Conservation (phyloP, 2,329 filamentous ascomycete genomes). For the Cryphonectria radicalis region DNA sequence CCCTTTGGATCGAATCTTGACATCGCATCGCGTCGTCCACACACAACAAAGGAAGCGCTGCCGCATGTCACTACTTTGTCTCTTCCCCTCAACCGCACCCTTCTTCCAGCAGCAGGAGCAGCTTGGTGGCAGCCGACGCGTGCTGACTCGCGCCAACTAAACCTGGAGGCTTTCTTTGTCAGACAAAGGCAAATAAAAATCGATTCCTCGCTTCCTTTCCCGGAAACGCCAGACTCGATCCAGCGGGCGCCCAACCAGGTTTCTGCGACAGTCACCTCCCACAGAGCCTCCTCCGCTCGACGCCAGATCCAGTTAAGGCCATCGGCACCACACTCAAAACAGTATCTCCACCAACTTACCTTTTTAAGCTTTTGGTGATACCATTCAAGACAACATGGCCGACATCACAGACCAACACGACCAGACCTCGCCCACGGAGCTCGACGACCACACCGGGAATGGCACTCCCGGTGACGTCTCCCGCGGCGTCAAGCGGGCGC, state of each 20-base stretch:
- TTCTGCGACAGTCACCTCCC: slow-evolving; percentile 55
- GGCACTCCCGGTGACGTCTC: slow-evolving; percentile 69
- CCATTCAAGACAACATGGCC: slow-evolving; percentile 62
- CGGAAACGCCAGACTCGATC: slow-evolving; percentile 52
- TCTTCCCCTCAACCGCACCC: slow-evolving; percentile 15
- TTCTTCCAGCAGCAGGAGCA: slow-evolving; percentile 14
- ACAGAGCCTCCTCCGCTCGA: slow-evolving; percentile 54
- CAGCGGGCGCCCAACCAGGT: slow-evolving; percentile 57
- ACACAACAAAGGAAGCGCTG: not conserved
- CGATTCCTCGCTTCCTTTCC: slow-evolving; percentile 53
- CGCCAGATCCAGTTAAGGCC: slow-evolving; percentile 69
- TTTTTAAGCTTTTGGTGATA: slow-evolving; percentile 57
- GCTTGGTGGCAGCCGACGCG: slow-evolving; percentile 29
- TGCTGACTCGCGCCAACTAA: slow-evolving; percentile 38
- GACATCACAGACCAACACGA: slow-evolving; percentile 81
- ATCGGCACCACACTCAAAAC: slow-evolving; percentile 68
- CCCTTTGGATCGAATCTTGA: slow-evolving; percentile 16
- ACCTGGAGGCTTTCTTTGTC: slow-evolving; percentile 35
- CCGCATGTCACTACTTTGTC: slow-evolving; percentile 5
- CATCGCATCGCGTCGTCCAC: slow-evolving; percentile 16
- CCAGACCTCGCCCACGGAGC: slow-evolving; percentile 73
- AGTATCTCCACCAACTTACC: slow-evolving; percentile 65
- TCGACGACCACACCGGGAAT: slow-evolving; percentile 74
- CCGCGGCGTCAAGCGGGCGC: slow-evolving; percentile 88
- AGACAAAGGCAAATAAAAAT: slow-evolving; percentile 46